These are phyloP conservation scores for Digitaria exilis DNA, from an alignment of 202 grass and related monocot genomes.

Conservation along the genomic window DNA sequence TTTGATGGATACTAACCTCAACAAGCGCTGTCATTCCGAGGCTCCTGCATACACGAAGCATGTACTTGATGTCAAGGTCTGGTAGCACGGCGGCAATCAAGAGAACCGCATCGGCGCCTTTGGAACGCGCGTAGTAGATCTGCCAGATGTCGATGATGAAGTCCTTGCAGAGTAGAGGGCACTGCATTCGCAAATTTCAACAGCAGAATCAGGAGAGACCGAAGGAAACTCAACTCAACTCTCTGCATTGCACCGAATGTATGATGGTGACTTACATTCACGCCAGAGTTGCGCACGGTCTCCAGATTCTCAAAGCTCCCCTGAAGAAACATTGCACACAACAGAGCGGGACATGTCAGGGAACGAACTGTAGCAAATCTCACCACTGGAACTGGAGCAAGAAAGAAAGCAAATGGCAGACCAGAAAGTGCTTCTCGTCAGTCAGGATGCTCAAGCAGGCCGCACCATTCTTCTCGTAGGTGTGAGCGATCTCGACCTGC, in stretches of 20 bases:
- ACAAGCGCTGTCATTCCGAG: constrained; percentile 78
- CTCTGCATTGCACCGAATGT: background rate
- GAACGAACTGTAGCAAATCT: background rate
- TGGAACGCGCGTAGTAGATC: constrained; percentile 86
- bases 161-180: constrained; percentile 92
- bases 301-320: constrained; percentile 88
- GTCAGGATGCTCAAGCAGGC: constrained; percentile 95
- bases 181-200: constrained; percentile 61
- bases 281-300: constrained; percentile 69
- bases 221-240: background rate
- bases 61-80: constrained; percentile 80
- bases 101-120: constrained; percentile 85
- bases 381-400: background rate
- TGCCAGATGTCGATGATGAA: constrained; percentile 89
- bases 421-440: constrained; percentile 84
- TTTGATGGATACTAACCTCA: constrained; percentile 51
- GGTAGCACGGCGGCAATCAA: constrained; percentile 87
- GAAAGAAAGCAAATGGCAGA: background rate
- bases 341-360: constrained; percentile 7
- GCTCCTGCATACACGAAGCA: constrained; percentile 54
- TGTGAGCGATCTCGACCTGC: constrained; percentile 71
- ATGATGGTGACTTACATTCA: constrained; percentile 46
- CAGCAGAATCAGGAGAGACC: background rate
- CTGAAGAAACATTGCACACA: constrained; percentile 12
- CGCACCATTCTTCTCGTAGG: constrained; percentile 78